Percentiles rank a stretch among this genome's conserved stretches.
Conservation (phyloP, 2,329 filamentous ascomycete genomes). For the Ceratocystis destructans region DNA sequence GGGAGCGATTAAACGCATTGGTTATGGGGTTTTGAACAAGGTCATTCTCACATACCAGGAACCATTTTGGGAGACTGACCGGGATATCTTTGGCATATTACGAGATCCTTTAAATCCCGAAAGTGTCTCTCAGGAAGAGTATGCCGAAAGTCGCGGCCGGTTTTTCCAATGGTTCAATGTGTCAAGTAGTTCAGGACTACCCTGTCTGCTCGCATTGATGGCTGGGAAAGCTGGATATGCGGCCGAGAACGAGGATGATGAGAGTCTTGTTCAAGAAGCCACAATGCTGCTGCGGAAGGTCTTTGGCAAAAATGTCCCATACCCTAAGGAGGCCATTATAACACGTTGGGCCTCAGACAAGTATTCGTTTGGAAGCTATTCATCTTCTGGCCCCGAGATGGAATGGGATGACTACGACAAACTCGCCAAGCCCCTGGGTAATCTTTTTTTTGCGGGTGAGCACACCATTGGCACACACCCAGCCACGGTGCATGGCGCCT, state of each 20-base stretch:
- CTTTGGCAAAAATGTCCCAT: conserved; percentile 56
- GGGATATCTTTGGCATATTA: conserved; percentile 88
- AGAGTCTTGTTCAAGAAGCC: conserved; percentile 66
- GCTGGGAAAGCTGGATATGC: conserved; percentile 86
- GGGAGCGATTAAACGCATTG: conserved; percentile 66
- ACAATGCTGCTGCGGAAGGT: conserved; percentile 63
- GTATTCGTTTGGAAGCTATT: conserved; percentile 91
- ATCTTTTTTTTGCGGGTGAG: conserved; percentile 89
- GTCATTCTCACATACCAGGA: conserved; percentile 79
- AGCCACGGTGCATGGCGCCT: conserved; percentile 92
- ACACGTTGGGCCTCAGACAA: conserved; percentile 85
- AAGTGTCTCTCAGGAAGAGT: conserved; percentile 38
- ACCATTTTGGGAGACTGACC: conserved; percentile 77
- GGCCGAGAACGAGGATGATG: conserved; percentile 63
- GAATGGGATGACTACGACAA: conserved; percentile 77
- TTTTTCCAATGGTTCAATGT: conserved; percentile 99
- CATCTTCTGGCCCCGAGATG: conserved; percentile 75
- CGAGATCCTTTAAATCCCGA: conserved; percentile 60
- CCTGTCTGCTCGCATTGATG: conserved; percentile 83
- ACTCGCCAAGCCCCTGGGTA: conserved; percentile 74
- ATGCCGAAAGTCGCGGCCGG: conserved; percentile 64
- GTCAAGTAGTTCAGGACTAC: conserved; percentile 74
- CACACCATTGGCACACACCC: conserved; percentile 93
- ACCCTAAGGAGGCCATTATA: conserved; percentile 72
- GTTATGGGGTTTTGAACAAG: conserved; percentile 91